A percentile compares a stretch with the other conserved stretches of the same genome.
Evolutionary conservation across 257 asterid species (phyloP).

Genomic region (Solanum etuberosum): DNA sequence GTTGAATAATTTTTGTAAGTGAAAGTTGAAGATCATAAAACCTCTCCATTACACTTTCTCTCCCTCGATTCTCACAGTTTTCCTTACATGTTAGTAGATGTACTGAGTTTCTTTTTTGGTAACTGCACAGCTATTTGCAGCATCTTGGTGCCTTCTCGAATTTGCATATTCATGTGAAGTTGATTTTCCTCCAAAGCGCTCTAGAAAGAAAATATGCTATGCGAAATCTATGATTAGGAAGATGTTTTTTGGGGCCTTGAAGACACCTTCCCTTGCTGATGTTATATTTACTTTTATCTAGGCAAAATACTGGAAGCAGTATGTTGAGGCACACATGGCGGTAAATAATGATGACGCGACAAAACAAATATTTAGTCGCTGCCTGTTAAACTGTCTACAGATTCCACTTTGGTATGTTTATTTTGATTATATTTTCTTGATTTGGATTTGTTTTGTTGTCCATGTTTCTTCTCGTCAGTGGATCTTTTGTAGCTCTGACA

Average conservation of each 20-base stretch:
- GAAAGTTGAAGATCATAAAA: neutral
- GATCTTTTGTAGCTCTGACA: neutral
- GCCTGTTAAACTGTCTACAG: conserved; percentile 79
- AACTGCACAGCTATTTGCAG: neutral
- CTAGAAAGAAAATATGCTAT: neutral
- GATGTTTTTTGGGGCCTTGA: neutral
- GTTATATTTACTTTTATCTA: conserved; percentile 7
- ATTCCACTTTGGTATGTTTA: conserved; percentile 74
- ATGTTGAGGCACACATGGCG: conserved; percentile 86
- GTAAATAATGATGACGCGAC: conserved; percentile 82
- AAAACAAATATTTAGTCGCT: conserved; percentile 85
- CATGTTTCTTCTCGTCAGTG: neutral
- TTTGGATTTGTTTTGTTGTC: neutral
- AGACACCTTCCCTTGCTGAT: neutral
- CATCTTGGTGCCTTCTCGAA: neutral
- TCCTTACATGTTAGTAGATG: neutral
- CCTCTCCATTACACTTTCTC: neutral
- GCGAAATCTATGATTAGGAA: neutral
- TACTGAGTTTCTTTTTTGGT: neutral
- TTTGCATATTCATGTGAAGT: neutral
- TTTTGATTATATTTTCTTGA: neutral
- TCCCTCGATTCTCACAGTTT: neutral
- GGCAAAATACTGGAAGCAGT: conserved; percentile 98
- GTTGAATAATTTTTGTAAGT: neutral
- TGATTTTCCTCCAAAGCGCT: neutral